A percentile compares a stretch with the other conserved stretches of the same genome.
Evolutionary conservation across 2,329 filamentous ascomycete species (phyloP).

Genomic region (Pseudocercospora vitis): DNA sequence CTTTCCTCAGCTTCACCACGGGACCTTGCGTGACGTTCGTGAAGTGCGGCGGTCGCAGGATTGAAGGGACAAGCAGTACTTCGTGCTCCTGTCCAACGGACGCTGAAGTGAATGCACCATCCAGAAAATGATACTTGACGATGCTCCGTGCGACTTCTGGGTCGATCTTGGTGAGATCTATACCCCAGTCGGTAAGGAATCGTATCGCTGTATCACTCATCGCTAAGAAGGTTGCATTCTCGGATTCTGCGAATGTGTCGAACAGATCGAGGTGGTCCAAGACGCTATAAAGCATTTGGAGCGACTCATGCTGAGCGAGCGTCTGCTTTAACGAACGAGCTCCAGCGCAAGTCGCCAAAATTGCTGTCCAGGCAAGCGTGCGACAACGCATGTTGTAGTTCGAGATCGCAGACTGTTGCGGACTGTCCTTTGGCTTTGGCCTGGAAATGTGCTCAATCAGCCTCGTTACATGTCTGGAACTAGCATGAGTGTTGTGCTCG

Average conservation of each 20-base stretch:
- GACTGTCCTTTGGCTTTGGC: too few relatives aligned
- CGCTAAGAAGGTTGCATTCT: slow-evolving; percentile 21
- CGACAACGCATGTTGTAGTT: neutral
- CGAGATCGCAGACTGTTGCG: too few relatives aligned
- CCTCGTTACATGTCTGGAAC: neutral
- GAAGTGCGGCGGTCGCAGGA: slow-evolving; percentile 16
- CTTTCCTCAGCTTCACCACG: slow-evolving; percentile 18
- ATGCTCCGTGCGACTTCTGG: slow-evolving; percentile 21
- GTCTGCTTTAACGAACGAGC: slow-evolving; percentile 46
- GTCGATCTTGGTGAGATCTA: slow-evolving; percentile 23
- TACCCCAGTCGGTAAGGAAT: slow-evolving; percentile 17
- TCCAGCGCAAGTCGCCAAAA: neutral
- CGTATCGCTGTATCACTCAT: slow-evolving; percentile 19
- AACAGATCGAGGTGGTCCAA: slow-evolving; percentile 19
- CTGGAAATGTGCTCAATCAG: neutral
- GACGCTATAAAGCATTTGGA: slow-evolving; percentile 20
- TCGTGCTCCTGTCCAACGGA: neutral
- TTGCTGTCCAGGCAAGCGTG: neutral
- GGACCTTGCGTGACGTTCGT: slow-evolving; percentile 17
- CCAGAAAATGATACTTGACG: slow-evolving; percentile 23
- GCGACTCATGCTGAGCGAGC: slow-evolving; percentile 9
- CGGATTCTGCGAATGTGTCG: slow-evolving; percentile 13
- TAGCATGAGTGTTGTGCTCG: neutral
- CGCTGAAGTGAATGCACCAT: slow-evolving; percentile 13
- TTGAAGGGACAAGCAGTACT: slow-evolving; percentile 11